Evolutionary conservation across 164 flowering plant species (phyloP).

Genomic region (Protea cynaroides): DNA sequence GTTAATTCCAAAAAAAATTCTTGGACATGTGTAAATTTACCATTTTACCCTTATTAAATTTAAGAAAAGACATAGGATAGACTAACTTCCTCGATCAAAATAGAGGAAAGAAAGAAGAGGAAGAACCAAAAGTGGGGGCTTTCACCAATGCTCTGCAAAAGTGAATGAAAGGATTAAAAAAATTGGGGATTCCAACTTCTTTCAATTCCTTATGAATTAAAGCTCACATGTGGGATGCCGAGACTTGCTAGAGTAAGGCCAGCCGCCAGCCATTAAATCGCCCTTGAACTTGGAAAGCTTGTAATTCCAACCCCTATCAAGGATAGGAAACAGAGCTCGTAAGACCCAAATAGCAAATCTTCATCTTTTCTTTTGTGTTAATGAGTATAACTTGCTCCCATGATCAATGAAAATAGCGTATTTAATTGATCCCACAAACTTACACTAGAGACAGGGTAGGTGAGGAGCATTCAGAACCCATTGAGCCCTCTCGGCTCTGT

Average conservation of each 20-base stretch:
- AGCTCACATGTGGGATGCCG: constrained; percentile 71
- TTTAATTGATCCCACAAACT: constrained; percentile 33
- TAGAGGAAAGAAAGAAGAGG: no score
- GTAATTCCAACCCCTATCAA: constrained; percentile 57
- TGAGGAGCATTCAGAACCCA: constrained; percentile 45
- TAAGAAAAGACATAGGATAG: no score
- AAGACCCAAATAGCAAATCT: constrained; percentile 21
- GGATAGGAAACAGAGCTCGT: constrained; percentile 55
- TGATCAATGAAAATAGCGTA: constrained; percentile 23
- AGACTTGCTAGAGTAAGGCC: constrained; percentile 83
- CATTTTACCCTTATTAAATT: no score
- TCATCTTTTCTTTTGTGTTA: constrained; percentile 7
- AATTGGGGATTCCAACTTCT: no score
- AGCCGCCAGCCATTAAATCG: constrained; percentile 66
- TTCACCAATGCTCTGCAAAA: constrained; percentile 74
- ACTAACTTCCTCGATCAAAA: no score
- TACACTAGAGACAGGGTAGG: constrained; percentile 43
- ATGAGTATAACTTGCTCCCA: constrained; percentile 16
- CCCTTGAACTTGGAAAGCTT: constrained; percentile 40
- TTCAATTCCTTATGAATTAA: no score
- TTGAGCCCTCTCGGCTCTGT: constrained; percentile 19
- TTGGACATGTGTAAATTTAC: no score
- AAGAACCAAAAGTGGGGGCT: no score
- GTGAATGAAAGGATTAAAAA: neutral
- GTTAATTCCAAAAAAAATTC: no score